Evolutionary conservation across 75 land plant genomes (phyloP).

Genomic region (Pinus albicaulis): DNA sequence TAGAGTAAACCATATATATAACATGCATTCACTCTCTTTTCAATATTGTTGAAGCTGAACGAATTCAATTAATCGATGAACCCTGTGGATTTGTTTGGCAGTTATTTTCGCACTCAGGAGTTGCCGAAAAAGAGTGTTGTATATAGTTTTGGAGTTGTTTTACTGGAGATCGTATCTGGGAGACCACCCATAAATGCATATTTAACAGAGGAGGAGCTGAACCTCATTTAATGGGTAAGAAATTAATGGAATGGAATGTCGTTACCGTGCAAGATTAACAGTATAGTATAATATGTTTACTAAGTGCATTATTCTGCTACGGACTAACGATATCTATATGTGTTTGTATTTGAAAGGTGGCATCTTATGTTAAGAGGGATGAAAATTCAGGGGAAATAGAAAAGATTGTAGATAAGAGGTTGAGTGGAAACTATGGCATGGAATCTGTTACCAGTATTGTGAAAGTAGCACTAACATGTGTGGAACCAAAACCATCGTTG

Average conservation of each 20-base stretch:
- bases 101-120: conserved; percentile 13
- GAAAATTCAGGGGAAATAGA: not conserved
- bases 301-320: no score
- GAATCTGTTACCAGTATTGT: conserved; percentile 10
- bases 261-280: no score
- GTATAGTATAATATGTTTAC: no score
- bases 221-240: no score
- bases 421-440: conserved; percentile 1
- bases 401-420: not conserved
- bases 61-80: no score
- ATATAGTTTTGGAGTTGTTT: conserved; percentile 19
- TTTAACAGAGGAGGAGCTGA: no score
- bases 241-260: no score
- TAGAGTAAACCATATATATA: conserved; percentile 19
- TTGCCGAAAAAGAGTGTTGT: conserved; percentile 21
- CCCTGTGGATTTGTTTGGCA: conserved; percentile 1
- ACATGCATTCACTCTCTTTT: no score
- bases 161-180: conserved; percentile 16
- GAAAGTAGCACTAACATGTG: conserved; percentile 7
- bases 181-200: conserved; percentile 13
- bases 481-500: no score
- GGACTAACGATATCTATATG: no score
- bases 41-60: no score
- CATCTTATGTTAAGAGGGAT: not conserved
- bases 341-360: not conserved